Base-by-base conservation (phyloP, 768 basidiomycete species). In the Psilocybe cubensis region DNA sequence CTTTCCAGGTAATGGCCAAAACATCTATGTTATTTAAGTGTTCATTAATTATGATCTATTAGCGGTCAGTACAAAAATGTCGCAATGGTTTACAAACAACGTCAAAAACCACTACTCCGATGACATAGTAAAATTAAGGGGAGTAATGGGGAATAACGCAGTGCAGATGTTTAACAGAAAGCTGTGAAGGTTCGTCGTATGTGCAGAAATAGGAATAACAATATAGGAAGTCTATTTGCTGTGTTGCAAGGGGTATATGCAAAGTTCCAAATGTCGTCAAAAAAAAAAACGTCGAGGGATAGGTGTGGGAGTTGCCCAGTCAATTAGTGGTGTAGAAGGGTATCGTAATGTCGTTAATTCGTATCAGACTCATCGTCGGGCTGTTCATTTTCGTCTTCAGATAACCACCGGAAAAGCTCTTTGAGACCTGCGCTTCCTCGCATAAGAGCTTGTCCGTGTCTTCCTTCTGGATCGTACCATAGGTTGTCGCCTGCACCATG, bases 401-500 rank as follows among this genome's bases (percentile, higher is more conserved):
- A 66, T 20, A 92, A 70, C 91, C 92, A 94, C 52, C 75, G 74
- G 50, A 92, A 69, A 47, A 93, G 82, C 64, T 79, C 75, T 2
- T 73, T 67, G 62, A 88, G 80, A 11, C 83, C 84, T 56, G 76
- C 73, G 41, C 82, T 78, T 41, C 79, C 80, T 35, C 73, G 69
- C 46, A 82, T 66, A 25, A 91, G 76, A 17, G 88, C 82, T 56
- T 85, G 74, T 0, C 89, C 88, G 66, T 91, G 89, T 9, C 72
- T 76, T 12, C 85, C 87, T 1, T 82, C 66, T 10, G 86, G 80
- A 62, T 91, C 83, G 55, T 83, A 85, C 76, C 79, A 83, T 3
- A 92, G 71, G 14, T 86, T 85, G 67, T 90, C 82, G 43, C 77
- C 78, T 27, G 91, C 76, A 18, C 91, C 89, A 72, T 94, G 92